Evolutionary conservation across 202 grass and related monocot genomes (phyloP), one percentile per base, ranked within the genome.

Genomic region (Panicum virgatum): DNA sequence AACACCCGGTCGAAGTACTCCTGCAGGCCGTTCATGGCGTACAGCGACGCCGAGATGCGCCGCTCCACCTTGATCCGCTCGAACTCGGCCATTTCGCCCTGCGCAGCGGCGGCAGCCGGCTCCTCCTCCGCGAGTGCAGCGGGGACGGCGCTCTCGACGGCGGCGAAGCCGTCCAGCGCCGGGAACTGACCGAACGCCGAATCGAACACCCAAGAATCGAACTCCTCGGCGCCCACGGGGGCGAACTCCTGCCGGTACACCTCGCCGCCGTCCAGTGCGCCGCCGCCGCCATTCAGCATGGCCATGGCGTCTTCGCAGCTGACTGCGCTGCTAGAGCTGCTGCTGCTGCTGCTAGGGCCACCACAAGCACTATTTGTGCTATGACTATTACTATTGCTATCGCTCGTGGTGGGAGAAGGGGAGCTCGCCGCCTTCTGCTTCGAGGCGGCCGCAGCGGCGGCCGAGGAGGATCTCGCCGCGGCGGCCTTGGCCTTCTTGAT

Each of bases 51-150:
- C 74, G 92, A 94, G 84, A 91, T 89, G 69, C 89, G 86, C 58
- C 92, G 84, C 86, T 94, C 89, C 84, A 94, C 89, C 90, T 90
- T 93, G 77, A 95, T 93, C 86, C 90, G 90, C 66, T 98, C 96
- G 62, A 91, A 89, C 82, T 95, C 96, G 1, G 80, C 84, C 72
- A 95, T 88, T 22, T 82, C 88, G 0, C 46, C 76, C 7, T 76
- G 66, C 22, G 76, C 26, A 19, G 62, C 47, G 34, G 58, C 63
- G 44, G 64, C 65, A 30, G 80, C 57, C 6, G 73, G 20, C 9
- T 75, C 68, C 54, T 80, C 70, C 19, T 56, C 32, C 19, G 43
- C 43, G 9, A 34, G 64, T 6, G 75, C 39, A 14, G 66, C 57
- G 42, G 51, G 48, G 79, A 77, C 60, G 52, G 84, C 59, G 74